These are phyloP conservation scores for Hibiscus tridactylites DNA, from an alignment of 345 rosid genomes.

Conservation along the genomic window DNA sequence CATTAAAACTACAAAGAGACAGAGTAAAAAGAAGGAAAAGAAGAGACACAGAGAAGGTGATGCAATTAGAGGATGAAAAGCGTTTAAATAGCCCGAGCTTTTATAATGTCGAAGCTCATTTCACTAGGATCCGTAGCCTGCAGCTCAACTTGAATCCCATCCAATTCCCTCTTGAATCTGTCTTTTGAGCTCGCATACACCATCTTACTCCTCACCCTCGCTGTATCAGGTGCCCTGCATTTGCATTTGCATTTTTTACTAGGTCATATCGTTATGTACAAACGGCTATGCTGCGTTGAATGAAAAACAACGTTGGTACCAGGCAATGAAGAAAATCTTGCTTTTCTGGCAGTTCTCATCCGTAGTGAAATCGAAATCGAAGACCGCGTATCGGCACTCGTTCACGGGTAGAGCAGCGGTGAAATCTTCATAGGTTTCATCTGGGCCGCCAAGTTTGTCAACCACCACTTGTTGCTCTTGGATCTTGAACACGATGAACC, in stretches of 20 bases:
- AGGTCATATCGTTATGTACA: too few species aligned
- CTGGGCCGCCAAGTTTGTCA: slow-evolving; percentile 67
- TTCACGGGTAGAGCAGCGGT: slow-evolving; percentile 51
- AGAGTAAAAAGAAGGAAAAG: neutral
- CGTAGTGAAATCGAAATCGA: slow-evolving; percentile 72
- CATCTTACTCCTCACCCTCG: slow-evolving; percentile 87
- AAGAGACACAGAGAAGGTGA: neutral
- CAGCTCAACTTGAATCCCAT: slow-evolving; percentile 87
- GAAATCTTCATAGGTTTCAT: slow-evolving; percentile 71
- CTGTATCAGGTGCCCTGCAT: slow-evolving; percentile 71
- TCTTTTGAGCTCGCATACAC: slow-evolving; percentile 93
- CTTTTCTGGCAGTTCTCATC: slow-evolving; percentile 89
- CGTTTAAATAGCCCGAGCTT: slow-evolving; percentile 62
- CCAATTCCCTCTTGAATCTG: slow-evolving; percentile 91
- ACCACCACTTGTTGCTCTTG: slow-evolving; percentile 56
- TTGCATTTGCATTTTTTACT: slow-evolving; percentile 3
- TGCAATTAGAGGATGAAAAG: neutral
- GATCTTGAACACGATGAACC: slow-evolving; percentile 81
- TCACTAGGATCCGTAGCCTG: slow-evolving; percentile 98
- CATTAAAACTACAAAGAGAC: neutral
- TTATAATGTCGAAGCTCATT: slow-evolving; percentile 86
- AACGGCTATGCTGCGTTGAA: too few species aligned
- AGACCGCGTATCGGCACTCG: slow-evolving; percentile 92
- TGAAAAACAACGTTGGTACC: slow-evolving; percentile 30
- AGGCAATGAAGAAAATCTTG: slow-evolving; percentile 97